Base-by-base conservation (phyloP, 2,329 filamentous ascomycete species). In the Neocatenulostroma microsporum region DNA sequence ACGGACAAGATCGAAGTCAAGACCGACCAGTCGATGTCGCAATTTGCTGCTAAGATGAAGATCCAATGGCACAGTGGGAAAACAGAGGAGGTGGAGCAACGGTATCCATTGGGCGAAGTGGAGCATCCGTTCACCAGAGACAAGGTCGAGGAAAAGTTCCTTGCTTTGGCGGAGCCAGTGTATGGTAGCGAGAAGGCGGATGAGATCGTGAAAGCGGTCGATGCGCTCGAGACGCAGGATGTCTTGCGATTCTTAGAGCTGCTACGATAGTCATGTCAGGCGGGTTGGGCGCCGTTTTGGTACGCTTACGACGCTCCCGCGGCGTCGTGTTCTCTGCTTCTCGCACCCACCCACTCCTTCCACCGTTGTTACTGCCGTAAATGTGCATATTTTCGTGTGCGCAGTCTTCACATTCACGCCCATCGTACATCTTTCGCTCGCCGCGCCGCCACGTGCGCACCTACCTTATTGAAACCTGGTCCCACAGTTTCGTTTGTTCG, bases 141-240 rank as follows among this genome's bases (percentile, higher is more conserved):
- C 12, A 49, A 41, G 27, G 53, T 57, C 9, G 51, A 51, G 32
- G 46, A 51, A 35, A 57, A 57, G 39, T 57, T 55, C 32, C 5
- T 44, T 21, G 45, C 41, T 11, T 35, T 56, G 18, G 50, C 47
- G 5, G 45, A 24, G 20, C 48, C 46, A 11, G 46, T 49, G 2
- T 49, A 47, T 30, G 53, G 51, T 2, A 31, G 40, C 26, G 31
- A 44, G 14, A 43, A 42, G 32, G 47, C 51, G 30, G 33, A n/a
- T 13, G 25, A 38, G 15, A 49, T 56, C 15, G 41, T 51, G 24
- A 23, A 44, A 21, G 18, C 36, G 26, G 42, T 57, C n/a, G 46
- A 50, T 31, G 26, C 30, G 13, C 8, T 57, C 26, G 51, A 55
- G 20, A 24, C 44, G 28, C 35, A 41, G 21, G 44, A 28, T 17